These are phyloP conservation scores for Trichoderma koningii DNA, from an alignment of 2,329 filamentous ascomycete species.

Conservation along the genomic window DNA sequence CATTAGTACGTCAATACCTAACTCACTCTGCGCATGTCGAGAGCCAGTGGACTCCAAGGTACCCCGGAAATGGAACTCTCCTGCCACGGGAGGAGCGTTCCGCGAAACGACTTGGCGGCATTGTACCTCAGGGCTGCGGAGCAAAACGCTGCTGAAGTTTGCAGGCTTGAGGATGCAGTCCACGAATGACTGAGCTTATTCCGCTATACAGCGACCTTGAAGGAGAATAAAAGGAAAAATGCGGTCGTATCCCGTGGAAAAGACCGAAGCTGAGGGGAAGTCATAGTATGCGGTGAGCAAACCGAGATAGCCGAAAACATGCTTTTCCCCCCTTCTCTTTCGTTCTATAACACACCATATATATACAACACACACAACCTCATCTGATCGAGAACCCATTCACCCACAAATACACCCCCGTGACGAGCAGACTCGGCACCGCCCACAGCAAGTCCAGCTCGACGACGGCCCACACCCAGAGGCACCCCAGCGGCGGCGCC, in stretches of 20 bases:
- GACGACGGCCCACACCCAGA: conserved; percentile 93
- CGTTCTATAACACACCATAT: not conserved
- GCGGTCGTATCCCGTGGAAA: no score
- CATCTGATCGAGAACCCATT: conserved; percentile 51
- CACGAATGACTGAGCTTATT: no score
- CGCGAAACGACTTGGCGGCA: conserved; percentile 36
- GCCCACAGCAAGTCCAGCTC: conserved; percentile 76
- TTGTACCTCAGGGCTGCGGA: conserved; percentile 29
- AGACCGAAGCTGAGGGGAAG: no score
- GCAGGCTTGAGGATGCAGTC: no score
- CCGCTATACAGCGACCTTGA: no score
- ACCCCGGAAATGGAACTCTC: no score
- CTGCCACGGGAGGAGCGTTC: no score
- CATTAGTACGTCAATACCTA: no score
- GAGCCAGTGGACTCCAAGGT: no score
- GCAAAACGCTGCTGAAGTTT: conserved; percentile 45
- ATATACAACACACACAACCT: not conserved
- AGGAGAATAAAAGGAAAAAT: no score
- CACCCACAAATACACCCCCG: conserved; percentile 50
- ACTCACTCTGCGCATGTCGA: no score
- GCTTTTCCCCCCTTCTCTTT: not conserved
- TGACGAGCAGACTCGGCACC: conserved; percentile 53
- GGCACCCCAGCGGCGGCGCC: conserved; percentile 80
- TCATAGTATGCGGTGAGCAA: not conserved
- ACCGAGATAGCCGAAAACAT: no score